phyloP scores from a whole-genome alignment of 2,329 filamentous ascomycete genomes.

The Xylariaceae sp. region DNA sequence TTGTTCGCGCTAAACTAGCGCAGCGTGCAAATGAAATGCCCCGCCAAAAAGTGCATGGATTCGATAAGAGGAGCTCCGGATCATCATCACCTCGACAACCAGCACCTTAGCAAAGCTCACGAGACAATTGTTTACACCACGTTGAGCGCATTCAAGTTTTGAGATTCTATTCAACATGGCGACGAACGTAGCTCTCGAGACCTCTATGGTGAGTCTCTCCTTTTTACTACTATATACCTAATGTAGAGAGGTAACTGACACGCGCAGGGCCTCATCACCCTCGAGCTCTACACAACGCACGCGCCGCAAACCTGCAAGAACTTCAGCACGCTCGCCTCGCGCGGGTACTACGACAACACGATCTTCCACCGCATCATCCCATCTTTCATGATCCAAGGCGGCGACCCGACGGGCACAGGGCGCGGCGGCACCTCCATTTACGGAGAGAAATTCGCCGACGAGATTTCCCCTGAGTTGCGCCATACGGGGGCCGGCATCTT shows the following conservation, averaged over 20 bases:
- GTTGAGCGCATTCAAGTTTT: neutral
- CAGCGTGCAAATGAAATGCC: slow-evolving; percentile 4
- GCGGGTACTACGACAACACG: slow-evolving; percentile 83
- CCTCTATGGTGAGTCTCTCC: slow-evolving; percentile 62
- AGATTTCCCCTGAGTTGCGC: slow-evolving; percentile 72
- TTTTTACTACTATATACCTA: neutral
- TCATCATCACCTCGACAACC: neutral
- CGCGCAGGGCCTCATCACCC: slow-evolving; percentile 66
- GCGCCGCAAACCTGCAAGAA: slow-evolving; percentile 87
- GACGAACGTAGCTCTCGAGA: slow-evolving; percentile 75
- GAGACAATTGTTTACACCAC: neutral
- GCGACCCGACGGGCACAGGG: slow-evolving; percentile 90
- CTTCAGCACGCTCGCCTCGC: slow-evolving; percentile 71
- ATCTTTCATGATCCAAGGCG: slow-evolving; percentile 93
- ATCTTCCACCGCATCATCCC: slow-evolving; percentile 93
- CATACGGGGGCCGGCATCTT: slow-evolving; percentile 92
- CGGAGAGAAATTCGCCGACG: slow-evolving; percentile 90
- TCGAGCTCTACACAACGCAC: slow-evolving; percentile 88
- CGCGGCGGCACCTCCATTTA: slow-evolving; percentile 85
- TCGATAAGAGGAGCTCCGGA: slow-evolving; percentile 1
- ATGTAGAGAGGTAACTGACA: neutral
- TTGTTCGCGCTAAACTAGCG: neutral
- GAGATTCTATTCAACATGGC: slow-evolving; percentile 50
- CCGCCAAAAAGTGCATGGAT: slow-evolving; percentile 15
- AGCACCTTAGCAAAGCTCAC: neutral